Evolutionary conservation across 495 filamentous ascomycete genomes (phyloP), one percentile per base, ranked within the genome.

Genomic region (Aspergillus affinis): DNA sequence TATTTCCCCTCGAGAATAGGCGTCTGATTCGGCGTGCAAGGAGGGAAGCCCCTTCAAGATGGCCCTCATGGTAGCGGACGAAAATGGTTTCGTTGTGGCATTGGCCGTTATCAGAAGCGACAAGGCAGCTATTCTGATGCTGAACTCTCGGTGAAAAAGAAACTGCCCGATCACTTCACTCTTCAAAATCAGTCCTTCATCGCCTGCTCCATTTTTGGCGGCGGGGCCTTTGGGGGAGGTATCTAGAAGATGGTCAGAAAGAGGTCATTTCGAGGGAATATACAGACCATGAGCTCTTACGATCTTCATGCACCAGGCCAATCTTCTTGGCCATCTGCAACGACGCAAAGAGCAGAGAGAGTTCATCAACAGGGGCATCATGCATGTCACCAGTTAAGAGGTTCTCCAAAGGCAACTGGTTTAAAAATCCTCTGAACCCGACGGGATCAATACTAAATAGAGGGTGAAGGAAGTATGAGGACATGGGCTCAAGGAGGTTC

Each of bases 1-100:
- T 2, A 92, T 77, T 60, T 94, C 90, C 45, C 91, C 86, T 53
- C 93, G 83, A 59, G 89, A 82, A 62, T 92, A 88, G 8, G 93
- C 84, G 64, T 96, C 90, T n/a, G 88, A 86, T 60, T 96, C 92
- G 4, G 87, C 82, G 72, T 92, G 86, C 53, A 95, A 84, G 3
- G 85, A 80, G 3, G 83, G 78, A 0, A 97, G 73, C 41, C 86
- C 81, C 46, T 68, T 74, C 45, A 82, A 73, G 23, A 96, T 79
- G 2, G 86, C 78, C n/a, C 63, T 61, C 3, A 92, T 79, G 0
- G 86, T 81, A 47, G 69, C 75, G 4, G 74, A 50, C 0, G 86
- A 84, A 18, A 93, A 84, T 9, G 91, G 89, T 27, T 85, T 86
- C 4, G 89, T 88, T 0, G 85, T 84, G 7, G 88, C 83, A 8